Evolutionary conservation across 345 rosid genomes (phyloP).

Genomic region (Capsella bursapastoris): DNA sequence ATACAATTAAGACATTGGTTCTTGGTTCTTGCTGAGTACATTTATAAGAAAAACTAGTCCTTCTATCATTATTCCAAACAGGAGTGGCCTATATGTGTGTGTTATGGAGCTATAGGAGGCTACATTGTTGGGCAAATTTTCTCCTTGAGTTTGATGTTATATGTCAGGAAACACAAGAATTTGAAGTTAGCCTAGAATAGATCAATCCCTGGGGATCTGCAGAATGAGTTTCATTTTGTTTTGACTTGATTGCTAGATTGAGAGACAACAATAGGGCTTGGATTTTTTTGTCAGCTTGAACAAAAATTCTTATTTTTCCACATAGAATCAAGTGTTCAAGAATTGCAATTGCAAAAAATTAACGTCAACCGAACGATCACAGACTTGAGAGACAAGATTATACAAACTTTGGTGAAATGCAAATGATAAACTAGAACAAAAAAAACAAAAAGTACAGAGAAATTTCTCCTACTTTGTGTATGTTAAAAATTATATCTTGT

Average conservation of each 20-base stretch:
- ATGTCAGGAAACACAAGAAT: conserved; percentile 36
- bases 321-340: conserved; percentile 16
- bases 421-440: not conserved
- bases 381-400: not conserved
- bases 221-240: conserved; percentile 13
- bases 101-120: conserved; percentile 73
- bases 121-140: conserved; percentile 56
- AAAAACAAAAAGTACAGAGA: not conserved
- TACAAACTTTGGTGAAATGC: not conserved
- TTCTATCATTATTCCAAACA: conserved; percentile 33
- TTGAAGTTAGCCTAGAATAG: conserved; percentile 40
- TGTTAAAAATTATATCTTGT: not conserved
- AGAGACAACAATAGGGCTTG: conserved; percentile 18
- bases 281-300: conserved; percentile 24
- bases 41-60: not conserved
- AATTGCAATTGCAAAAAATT: not conserved
- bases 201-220: not conserved
- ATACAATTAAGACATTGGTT: not conserved
- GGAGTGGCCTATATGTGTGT: conserved; percentile 96
- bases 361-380: not conserved
- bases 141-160: conserved; percentile 45
- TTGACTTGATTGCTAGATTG: conserved; percentile 25
- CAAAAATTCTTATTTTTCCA: not conserved
- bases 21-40: not conserved
- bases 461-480: not conserved